phyloP scores from a whole-genome alignment of 2,329 filamentous ascomycete species.

The Sordariomycetes sp. region DNA sequence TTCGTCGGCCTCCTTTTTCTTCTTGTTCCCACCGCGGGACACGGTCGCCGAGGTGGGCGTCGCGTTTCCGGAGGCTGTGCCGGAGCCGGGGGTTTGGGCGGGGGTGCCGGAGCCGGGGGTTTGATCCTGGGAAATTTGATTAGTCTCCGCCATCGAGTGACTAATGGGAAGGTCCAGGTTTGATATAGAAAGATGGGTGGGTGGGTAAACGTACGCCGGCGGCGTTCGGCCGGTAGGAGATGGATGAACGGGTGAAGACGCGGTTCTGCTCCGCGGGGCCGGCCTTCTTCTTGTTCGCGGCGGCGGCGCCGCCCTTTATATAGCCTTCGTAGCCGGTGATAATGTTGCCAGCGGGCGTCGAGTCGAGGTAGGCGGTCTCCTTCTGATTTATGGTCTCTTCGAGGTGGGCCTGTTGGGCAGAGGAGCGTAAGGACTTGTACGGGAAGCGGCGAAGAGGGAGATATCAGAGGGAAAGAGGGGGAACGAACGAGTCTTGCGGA shows the following conservation, averaged over 20 bases:
- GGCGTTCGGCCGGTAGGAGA: slow-evolving; percentile 40
- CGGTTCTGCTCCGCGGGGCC: slow-evolving; percentile 56
- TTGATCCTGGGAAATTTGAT: neutral
- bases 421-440: neutral
- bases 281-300: slow-evolving; percentile 49
- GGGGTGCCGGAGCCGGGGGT: slow-evolving; percentile 28
- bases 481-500: slow-evolving; percentile 22
- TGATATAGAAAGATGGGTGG: neutral
- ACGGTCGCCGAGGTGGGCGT: slow-evolving; percentile 41
- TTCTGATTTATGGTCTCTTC: slow-evolving; percentile 78
- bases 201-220: slow-evolving; percentile 16
- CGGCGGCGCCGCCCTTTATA: slow-evolving; percentile 72
- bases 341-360: slow-evolving; percentile 82
- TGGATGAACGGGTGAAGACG: slow-evolving; percentile 57
- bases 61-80: slow-evolving; percentile 33
- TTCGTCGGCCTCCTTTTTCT: slow-evolving; percentile 36
- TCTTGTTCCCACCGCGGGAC: slow-evolving; percentile 31
- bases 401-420: slow-evolving; percentile 19
- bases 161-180: neutral
- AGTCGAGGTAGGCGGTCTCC: slow-evolving; percentile 82
- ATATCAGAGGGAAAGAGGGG: neutral
- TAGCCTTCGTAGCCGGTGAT: slow-evolving; percentile 97
- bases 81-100: slow-evolving; percentile 39
- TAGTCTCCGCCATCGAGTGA: neutral
- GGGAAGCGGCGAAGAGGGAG: neutral